Conservation (phyloP, 371 early-diverging fungal genomes). For the Mortierella sp. region DNA sequence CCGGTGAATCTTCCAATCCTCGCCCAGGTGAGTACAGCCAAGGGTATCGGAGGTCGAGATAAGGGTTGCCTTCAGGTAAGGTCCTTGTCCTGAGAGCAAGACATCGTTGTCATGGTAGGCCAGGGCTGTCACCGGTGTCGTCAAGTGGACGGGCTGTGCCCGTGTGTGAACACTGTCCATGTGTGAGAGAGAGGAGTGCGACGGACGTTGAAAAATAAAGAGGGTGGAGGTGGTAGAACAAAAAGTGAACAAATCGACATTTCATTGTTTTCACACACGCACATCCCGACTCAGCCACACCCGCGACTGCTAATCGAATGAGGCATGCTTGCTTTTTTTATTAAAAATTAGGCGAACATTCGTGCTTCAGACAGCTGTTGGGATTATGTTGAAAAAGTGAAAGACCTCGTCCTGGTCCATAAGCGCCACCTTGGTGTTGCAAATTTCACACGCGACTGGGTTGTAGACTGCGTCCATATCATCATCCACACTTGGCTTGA, state of each 20-base stretch:
- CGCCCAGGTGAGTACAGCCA: conserved; percentile 56
- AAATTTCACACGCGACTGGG: conserved; percentile 71
- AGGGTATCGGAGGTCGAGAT: conserved; percentile 62
- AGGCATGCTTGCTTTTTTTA: too few relatives aligned
- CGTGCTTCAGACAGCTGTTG: conserved; percentile 51
- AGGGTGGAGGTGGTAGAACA: not conserved
- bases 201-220: conserved; percentile 4
- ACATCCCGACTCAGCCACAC: conserved; percentile 9
- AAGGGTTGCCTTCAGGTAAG: conserved; percentile 68
- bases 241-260: not conserved
- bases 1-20: conserved; percentile 68
- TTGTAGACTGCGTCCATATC: conserved; percentile 62
- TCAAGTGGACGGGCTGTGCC: conserved; percentile 43
- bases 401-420: conserved; percentile 78
- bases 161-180: conserved; percentile 13
- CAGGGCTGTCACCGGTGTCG: conserved; percentile 67
- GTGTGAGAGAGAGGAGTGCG: not conserved
- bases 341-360: too few relatives aligned
- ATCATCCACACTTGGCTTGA: conserved; percentile 32
- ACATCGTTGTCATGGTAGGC: conserved; percentile 64
- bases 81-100: conserved; percentile 73
- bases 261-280: not conserved
- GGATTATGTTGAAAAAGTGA: conserved; percentile 78
- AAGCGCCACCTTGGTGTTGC: conserved; percentile 75
- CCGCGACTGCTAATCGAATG: not conserved